These are phyloP conservation scores for Backusella morwellensis DNA, from an alignment of 192 early-diverging fungal genomes.

Conservation along the genomic window DNA sequence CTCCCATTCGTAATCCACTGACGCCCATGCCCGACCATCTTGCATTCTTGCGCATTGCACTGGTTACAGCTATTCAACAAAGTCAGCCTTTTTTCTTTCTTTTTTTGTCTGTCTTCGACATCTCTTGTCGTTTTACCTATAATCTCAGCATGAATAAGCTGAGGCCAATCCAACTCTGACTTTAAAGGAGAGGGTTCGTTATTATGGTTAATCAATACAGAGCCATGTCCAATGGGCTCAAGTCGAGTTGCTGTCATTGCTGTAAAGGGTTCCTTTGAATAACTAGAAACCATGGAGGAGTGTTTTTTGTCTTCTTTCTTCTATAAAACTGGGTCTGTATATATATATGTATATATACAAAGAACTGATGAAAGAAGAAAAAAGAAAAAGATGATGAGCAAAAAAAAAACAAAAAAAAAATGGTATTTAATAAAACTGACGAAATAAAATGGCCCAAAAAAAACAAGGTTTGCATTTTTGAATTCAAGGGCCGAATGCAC, in stretches of 20 bases:
- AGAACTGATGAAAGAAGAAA: no score
- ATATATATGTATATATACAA: no score
- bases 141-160: constrained; percentile 75
- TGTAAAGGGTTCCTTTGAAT: background rate
- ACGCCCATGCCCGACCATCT: constrained; percentile 69
- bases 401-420: background rate
- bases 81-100: background rate
- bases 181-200: constrained; percentile 6
- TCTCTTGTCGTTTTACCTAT: constrained; percentile 30
- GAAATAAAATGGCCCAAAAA: background rate
- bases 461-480: background rate
- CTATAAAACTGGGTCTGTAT: no score
- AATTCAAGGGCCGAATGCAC: background rate
- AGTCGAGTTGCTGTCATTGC: background rate
- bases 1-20: constrained; percentile 53
- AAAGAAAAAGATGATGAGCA: no score
- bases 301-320: background rate
- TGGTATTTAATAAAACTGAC: no score
- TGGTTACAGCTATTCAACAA: constrained; percentile 52
- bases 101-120: no score
- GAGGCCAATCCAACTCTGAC: constrained; percentile 65
- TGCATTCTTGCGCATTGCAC: constrained; percentile 80
- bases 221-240: background rate
- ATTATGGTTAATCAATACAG: background rate
- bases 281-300: background rate